A percentile compares a stretch with the other conserved stretches of the same genome.
These are phyloP conservation scores for Exutisphaerella laricina DNA, from an alignment of 2,329 filamentous ascomycete species.

Conservation along the genomic window DNA sequence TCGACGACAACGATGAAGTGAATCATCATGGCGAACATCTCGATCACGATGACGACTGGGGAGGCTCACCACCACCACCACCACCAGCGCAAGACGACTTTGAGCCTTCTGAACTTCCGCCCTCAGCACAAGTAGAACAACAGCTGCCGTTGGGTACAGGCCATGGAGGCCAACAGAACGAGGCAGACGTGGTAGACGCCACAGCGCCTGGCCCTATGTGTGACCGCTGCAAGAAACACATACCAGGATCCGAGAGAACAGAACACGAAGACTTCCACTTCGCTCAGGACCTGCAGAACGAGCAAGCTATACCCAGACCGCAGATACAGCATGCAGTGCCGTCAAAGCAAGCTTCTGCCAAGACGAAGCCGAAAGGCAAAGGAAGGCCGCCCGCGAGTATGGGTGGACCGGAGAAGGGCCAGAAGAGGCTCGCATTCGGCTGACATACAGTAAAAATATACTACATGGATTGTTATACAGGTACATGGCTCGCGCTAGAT, in stretches of 20 bases:
- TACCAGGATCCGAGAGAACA: constrained; percentile 55
- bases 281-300: constrained; percentile 74
- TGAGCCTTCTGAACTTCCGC: constrained; percentile 15
- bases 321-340: constrained; percentile 22
- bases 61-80: no score
- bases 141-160: neutral
- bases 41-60: neutral
- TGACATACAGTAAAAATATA: constrained; percentile 8
- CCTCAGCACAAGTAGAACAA: constrained; percentile 15
- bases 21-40: constrained; percentile 6
- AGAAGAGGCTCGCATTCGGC: constrained; percentile 43
- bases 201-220: constrained; percentile 49
- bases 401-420: constrained; percentile 38
- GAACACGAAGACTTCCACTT: constrained; percentile 95
- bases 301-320: constrained; percentile 43
- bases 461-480: no score
- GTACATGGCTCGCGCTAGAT: no score
- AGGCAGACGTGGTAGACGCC: neutral
- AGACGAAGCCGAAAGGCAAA: constrained; percentile 26
- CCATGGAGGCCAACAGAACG: neutral
- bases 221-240: constrained; percentile 56
- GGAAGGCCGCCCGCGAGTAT: constrained; percentile 34
- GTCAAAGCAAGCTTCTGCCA: constrained; percentile 14
- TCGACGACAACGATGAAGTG: constrained; percentile 5
- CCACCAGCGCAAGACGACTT: neutral